Conservation (phyloP, 2,329 filamentous ascomycete genomes). For the Mariannaea sp. region DNA sequence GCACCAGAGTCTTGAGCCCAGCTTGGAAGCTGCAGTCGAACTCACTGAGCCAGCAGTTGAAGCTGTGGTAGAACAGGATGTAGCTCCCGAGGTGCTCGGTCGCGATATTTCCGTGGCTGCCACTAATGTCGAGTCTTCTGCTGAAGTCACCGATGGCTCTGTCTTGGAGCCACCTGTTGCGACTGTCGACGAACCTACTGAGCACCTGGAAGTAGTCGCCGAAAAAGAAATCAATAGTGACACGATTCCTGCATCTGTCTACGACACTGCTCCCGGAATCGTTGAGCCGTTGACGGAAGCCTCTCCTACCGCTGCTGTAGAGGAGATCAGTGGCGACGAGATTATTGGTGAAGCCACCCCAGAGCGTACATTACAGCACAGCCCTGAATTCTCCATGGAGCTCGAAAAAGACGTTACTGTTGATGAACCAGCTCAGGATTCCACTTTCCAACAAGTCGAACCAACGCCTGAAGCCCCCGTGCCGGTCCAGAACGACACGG, state of each 20-base stretch:
- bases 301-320: too few relatives aligned
- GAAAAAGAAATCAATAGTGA: background rate
- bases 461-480: background rate
- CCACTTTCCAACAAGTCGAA: background rate
- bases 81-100: background rate
- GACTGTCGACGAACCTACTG: background rate
- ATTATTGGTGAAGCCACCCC: too few relatives aligned
- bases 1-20: background rate
- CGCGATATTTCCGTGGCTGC: background rate
- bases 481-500: background rate
- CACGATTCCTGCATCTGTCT: too few relatives aligned
- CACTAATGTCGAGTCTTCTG: background rate
- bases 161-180: background rate
- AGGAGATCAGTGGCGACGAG: too few relatives aligned
- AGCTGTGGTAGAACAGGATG: background rate
- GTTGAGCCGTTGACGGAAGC: too few relatives aligned
- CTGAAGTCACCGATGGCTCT: background rate
- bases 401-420: background rate
- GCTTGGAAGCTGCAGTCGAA: background rate
- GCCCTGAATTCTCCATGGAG: background rate
- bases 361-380: background rate
- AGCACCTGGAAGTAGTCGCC: background rate
- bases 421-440: too few relatives aligned
- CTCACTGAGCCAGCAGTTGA: background rate
- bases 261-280: too few relatives aligned